Evolutionary conservation across 1,139 yeast species (phyloP).

Genomic region (Yamadazyma sp.): DNA sequence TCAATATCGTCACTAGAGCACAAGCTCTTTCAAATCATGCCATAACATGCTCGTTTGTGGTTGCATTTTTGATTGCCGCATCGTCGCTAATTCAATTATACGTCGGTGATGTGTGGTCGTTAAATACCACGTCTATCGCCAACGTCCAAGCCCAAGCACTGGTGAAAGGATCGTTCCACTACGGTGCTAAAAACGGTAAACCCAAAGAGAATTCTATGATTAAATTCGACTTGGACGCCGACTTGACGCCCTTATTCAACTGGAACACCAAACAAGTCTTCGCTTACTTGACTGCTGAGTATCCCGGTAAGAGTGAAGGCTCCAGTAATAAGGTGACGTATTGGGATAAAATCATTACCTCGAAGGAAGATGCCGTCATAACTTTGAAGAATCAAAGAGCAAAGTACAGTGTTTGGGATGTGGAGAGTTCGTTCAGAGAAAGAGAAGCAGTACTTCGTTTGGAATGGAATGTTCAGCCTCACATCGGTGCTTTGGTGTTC

Average conservation of each 20-base stretch:
- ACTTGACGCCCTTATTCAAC: constrained; percentile 74
- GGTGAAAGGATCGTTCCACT: constrained; percentile 65
- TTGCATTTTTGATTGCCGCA: constrained; percentile 46
- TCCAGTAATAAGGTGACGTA: constrained; percentile 70
- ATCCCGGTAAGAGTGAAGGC: constrained; percentile 58
- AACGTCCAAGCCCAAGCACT: constrained; percentile 43
- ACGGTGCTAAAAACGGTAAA: constrained; percentile 67
- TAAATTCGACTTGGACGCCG: constrained; percentile 67
- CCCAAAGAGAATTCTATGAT: constrained; percentile 81
- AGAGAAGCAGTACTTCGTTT: constrained; percentile 70
- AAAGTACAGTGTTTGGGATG: constrained; percentile 88
- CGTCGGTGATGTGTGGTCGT: constrained; percentile 40
- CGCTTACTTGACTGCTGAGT: constrained; percentile 85
- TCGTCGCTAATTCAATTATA: constrained; percentile 53
- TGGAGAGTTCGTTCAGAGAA: constrained; percentile 62
- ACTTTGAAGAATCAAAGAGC: constrained; percentile 55
- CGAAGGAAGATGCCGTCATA: constrained; percentile 58
- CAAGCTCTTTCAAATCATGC: constrained; percentile 61
- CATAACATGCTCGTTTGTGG: constrained; percentile 49
- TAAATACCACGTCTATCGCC: constrained; percentile 41
- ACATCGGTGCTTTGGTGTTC: constrained; percentile 74
- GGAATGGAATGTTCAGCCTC: constrained; percentile 93
- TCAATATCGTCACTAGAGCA: constrained; percentile 39
- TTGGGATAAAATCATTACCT: constrained; percentile 83
- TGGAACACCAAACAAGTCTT: constrained; percentile 98